Percentiles rank a stretch among this genome's conserved stretches.
Evolutionary conservation across 1,284 basidiomycete genomes (phyloP).

Genomic region (Malassezia vespertilionis): DNA sequence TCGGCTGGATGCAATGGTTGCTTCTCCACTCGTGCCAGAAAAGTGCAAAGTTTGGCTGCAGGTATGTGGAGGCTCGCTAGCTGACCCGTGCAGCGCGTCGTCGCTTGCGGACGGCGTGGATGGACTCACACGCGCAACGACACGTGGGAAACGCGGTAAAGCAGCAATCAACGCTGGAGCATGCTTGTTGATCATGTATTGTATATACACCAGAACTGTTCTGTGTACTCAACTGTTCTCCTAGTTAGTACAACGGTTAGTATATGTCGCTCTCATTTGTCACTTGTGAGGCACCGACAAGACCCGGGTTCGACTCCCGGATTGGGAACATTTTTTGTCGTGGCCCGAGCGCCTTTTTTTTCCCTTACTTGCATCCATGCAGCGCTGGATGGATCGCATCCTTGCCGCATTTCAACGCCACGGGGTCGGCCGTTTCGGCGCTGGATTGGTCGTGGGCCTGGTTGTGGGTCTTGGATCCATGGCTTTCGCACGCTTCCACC

Average conservation of each 20-base stretch:
- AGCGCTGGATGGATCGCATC: not conserved
- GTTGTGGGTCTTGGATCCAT: slow-evolving; percentile 24
- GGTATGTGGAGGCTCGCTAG: too few species aligned
- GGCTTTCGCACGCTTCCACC: slow-evolving; percentile 9
- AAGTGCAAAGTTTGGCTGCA: slow-evolving; percentile 3
- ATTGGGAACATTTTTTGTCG: slow-evolving; percentile 18
- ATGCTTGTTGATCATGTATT: not conserved
- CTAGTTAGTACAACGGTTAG: slow-evolving; percentile 22
- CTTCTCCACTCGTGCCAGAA: not conserved
- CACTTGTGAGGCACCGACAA: slow-evolving; percentile 17
- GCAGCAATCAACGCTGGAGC: too few species aligned
- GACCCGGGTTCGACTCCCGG: slow-evolving; percentile 23
- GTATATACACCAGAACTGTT: not conserved
- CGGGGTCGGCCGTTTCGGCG: slow-evolving; percentile 19
- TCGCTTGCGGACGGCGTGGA: not conserved
- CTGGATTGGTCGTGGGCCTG: slow-evolving; percentile 36
- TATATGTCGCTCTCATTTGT: slow-evolving; percentile 20
- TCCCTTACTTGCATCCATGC: too few species aligned
- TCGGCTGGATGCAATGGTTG: slow-evolving; percentile 1
- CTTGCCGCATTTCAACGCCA: not conserved
- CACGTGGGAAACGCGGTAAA: too few species aligned
- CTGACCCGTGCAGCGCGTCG: too few species aligned
- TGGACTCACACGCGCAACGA: too few species aligned
- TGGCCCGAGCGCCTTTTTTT: too few species aligned
- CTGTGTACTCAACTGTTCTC: slow-evolving; percentile 7